Evolutionary conservation across 176 grass and related monocot genomes (phyloP), one percentile per base, ranked within the genome.

Genomic region (Oryza longistaminata): DNA sequence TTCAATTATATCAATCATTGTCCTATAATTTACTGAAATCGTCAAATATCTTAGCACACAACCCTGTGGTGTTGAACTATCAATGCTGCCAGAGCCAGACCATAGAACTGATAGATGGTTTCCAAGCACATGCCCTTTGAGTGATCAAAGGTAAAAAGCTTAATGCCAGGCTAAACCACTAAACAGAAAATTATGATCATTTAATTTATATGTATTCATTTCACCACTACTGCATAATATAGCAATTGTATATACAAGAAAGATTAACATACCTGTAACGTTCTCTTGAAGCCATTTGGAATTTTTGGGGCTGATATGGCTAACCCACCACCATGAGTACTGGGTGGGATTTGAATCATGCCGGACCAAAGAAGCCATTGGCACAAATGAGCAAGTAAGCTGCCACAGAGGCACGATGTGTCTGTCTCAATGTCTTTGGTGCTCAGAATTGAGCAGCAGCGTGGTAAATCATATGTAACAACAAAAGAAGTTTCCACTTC

Each of bases 241-340:
- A 42, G 25, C 37, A 39, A 61, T 7, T 48, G 39, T 11, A 80
- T 83, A 37, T 31, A 9, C 22, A 85, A 75, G 50, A 16, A 17
- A 75, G 80, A 76, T 17, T 17, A 85, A 70, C 33, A 52, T 84
- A 94, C 92, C 92, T 37, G 90, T 87, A 81, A 94, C 75, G 82
- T 89, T 90, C 43, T 87, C 88, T 77, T 89, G 85, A 68, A 94
- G 92, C 92, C 92, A 94, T 55, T 92, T 92, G 68, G 92, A 94
- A 74, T 94, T 88, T 35, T 88, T 87, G 21, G 92, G 90, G 75
- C 88, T 92, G 84, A 89, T 87, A 69, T 94, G 89, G 82, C 87
- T 91, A 71, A 84, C 89, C 89, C 87, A 88, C 83, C 84, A 79
- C 87, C 85, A 87, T 64, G 89, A 89, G 72, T 92, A 84, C 9